A percentile compares a stretch with the other conserved stretches of the same genome.
phyloP scores from a whole-genome alignment of 345 rosid genomes.

The Aquilaria yunnanensis region DNA sequence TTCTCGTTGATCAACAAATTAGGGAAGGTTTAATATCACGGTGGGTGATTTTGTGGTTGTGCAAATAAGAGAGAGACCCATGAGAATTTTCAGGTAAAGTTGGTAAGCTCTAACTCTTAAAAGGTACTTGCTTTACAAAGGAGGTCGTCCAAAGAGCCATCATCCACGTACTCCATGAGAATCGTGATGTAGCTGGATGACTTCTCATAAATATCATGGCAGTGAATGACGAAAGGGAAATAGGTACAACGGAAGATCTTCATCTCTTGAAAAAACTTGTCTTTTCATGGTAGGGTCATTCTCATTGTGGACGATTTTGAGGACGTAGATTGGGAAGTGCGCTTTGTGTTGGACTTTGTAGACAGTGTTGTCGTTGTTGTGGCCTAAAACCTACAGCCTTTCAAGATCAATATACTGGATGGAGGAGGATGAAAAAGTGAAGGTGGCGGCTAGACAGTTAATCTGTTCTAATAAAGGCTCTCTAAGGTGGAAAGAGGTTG shows the following conservation, averaged over 20 bases:
- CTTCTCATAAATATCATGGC: slow-evolving; percentile 52
- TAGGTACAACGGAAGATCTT: slow-evolving; percentile 77
- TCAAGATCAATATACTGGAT: slow-evolving; percentile 47
- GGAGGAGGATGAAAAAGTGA: slow-evolving; percentile 6
- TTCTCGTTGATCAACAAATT: slow-evolving; percentile 52
- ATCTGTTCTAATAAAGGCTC: too few relatives aligned
- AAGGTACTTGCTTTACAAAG: slow-evolving; percentile 34
- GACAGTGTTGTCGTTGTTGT: slow-evolving; percentile 78
- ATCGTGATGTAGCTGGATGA: slow-evolving; percentile 60
- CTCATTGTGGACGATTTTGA: slow-evolving; percentile 59
- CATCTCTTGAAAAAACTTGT: slow-evolving; percentile 57
- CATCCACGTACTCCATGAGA: slow-evolving; percentile 80
- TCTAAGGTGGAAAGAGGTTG: too few relatives aligned
- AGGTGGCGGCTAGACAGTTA: slow-evolving; percentile 1
- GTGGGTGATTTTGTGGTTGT: slow-evolving; percentile 61
- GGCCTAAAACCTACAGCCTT: slow-evolving; percentile 59
- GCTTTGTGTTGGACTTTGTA: slow-evolving; percentile 60
- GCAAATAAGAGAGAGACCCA: slow-evolving; percentile 57
- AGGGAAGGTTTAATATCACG: slow-evolving; percentile 76
- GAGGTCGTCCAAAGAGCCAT: slow-evolving; percentile 56
- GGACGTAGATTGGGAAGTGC: slow-evolving; percentile 52
- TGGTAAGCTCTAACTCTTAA: slow-evolving; percentile 38
- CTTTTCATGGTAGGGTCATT: slow-evolving; percentile 49
- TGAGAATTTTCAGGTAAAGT: slow-evolving; percentile 52
- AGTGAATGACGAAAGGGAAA: slow-evolving; percentile 52